Percentiles rank a stretch among this genome's conserved stretches.
phyloP scores from a whole-genome alignment of 2,329 filamentous ascomycete genomes.

The Trichothecium roseum region DNA sequence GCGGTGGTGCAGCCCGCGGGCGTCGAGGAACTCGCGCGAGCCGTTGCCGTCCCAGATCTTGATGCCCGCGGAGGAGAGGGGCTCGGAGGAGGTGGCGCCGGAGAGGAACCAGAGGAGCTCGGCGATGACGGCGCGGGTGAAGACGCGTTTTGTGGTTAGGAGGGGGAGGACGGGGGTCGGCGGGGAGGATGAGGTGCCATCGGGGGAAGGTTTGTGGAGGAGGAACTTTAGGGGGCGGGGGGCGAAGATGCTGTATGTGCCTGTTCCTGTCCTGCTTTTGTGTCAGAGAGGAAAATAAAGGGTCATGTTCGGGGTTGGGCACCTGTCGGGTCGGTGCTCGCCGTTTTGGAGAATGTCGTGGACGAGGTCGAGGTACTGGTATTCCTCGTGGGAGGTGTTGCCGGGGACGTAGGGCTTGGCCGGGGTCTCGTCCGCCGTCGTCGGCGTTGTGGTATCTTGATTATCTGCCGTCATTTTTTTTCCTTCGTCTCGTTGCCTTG shows the following conservation, averaged over 20 bases:
- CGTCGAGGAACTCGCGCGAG: constrained; percentile 80
- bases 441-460: no score
- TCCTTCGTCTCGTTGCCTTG: background rate
- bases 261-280: constrained; percentile 88
- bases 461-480: no score
- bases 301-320: no score
- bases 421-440: no score
- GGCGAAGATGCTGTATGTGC: constrained; percentile 82
- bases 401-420: no score
- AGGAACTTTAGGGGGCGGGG: constrained; percentile 79
- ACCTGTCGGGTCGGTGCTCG: constrained; percentile 84
- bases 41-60: constrained; percentile 99
- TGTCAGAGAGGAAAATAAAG: background rate
- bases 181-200: constrained; percentile 20
- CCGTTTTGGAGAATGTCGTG: constrained; percentile 72
- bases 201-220: constrained; percentile 44
- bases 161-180: constrained; percentile 67
- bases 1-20: constrained; percentile 68
- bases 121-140: constrained; percentile 76
- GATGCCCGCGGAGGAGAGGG: constrained; percentile 69
- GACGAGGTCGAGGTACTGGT: constrained; percentile 88
- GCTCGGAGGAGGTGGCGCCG: constrained; percentile 68
- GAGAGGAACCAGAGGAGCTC: constrained; percentile 95
- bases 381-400: constrained; percentile 59
- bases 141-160: constrained; percentile 95